phyloP scores from a whole-genome alignment of 169 alveolate species.

The Eimeria maxima region DNA sequence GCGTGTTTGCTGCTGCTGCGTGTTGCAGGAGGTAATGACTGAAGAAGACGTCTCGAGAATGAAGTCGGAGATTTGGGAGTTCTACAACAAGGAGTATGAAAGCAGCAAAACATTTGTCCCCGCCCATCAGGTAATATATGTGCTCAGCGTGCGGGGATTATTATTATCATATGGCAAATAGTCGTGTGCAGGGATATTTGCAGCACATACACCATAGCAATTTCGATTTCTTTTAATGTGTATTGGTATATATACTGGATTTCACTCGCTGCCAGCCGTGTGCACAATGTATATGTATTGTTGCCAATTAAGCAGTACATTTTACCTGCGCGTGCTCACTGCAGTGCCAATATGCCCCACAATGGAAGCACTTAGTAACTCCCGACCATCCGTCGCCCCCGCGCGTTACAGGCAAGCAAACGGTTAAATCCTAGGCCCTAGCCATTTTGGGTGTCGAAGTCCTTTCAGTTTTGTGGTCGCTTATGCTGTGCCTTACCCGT shows the following conservation, averaged over 20 bases:
- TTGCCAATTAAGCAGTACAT: too few species aligned
- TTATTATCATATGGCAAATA: too few species aligned
- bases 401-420: slow-evolving; percentile 72
- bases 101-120: slow-evolving; percentile 88
- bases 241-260: too few species aligned
- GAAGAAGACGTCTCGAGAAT: slow-evolving; percentile 89
- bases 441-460: too few species aligned
- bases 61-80: slow-evolving; percentile 86
- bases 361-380: slow-evolving; percentile 87
- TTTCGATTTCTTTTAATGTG: too few species aligned
- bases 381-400: slow-evolving; percentile 83
- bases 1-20: background rate
- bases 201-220: too few species aligned
- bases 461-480: too few species aligned
- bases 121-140: slow-evolving; percentile 46
- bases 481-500: too few species aligned
- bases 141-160: background rate
- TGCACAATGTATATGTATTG: too few species aligned
- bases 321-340: background rate
- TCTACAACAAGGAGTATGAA: slow-evolving; percentile 90
- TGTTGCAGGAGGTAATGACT: slow-evolving; percentile 88
- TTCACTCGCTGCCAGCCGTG: too few species aligned
- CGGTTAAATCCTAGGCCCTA: background rate
- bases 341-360: slow-evolving; percentile 85
- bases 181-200: too few species aligned